A percentile compares a stretch with the other conserved stretches of the same genome.
phyloP scores from a whole-genome alignment of 1,284 basidiomycete species.

The Phlebopus sp. region DNA sequence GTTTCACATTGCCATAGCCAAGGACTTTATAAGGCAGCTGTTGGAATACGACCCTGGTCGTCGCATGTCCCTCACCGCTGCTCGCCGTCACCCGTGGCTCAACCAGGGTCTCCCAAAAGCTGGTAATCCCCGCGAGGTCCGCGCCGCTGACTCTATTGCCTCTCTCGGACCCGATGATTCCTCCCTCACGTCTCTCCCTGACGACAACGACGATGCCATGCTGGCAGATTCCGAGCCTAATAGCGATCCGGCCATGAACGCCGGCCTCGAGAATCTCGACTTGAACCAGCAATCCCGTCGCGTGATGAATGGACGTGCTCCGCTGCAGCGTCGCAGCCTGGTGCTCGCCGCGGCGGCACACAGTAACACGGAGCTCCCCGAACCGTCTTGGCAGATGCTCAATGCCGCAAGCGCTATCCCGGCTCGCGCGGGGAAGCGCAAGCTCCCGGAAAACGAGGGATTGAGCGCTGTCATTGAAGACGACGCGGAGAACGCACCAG shows the following conservation, averaged over 20 bases:
- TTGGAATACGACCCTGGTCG: conserved; percentile 46
- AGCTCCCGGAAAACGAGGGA: conserved; percentile 28
- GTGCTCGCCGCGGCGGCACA: conserved; percentile 39
- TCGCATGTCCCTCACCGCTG: conserved; percentile 59
- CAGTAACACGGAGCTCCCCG: conserved; percentile 17
- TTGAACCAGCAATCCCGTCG: conserved; percentile 15
- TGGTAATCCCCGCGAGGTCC: conserved; percentile 5
- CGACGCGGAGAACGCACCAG: conserved; percentile 10
- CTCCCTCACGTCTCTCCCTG: conserved; percentile 20
- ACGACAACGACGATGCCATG: conserved; percentile 34
- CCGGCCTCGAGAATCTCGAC: conserved; percentile 35
- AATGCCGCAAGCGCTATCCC: conserved; percentile 26
- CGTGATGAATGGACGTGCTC: conserved; percentile 21
- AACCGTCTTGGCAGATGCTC: conserved; percentile 33
- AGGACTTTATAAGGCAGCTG: conserved; percentile 37
- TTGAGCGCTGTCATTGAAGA: conserved; percentile 15
- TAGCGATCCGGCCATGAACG: conserved; percentile 34
- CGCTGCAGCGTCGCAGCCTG: conserved; percentile 48
- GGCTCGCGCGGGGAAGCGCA: conserved; percentile 28
- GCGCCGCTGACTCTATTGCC: conserved; percentile 14
- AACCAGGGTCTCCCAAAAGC: background rate
- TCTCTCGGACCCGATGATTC: conserved; percentile 19
- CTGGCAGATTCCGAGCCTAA: conserved; percentile 21
- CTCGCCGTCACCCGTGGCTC: conserved; percentile 70
- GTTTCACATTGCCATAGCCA: conserved; percentile 19